Evolutionary conservation across 345 rosid species (phyloP), one percentile per base, ranked within the genome.

Genomic region (Hirschfeldia incana): DNA sequence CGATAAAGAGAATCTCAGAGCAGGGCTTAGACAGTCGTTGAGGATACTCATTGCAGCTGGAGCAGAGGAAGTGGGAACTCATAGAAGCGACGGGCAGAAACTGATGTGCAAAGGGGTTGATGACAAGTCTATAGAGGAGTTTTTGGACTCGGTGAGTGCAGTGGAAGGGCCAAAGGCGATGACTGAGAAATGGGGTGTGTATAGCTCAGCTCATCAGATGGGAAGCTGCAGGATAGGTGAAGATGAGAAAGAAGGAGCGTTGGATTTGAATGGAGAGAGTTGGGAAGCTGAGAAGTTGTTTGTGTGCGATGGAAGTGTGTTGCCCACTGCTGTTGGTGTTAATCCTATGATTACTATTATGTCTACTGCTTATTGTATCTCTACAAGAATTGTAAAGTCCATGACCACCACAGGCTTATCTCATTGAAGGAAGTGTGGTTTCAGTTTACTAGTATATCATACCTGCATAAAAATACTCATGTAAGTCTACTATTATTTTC

Each of bases 261-360:
- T 89, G 26, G 88, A 89, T 81, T 65, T 78, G 51, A 85, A 86
- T 68, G 92, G 90, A 6, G 84, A 88, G 76, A 81, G 87, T 29
- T 90, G 95, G 88, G 92, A 86, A 79, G 92, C 89, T 29, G 84
- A 86, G 75, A 82, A 80, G 27, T 74, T 89, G 74, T 85, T 70
- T 78, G 91, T 85, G 2, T 86, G 91, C 29, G 93, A 90, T 78
- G 91, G 71, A 67, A 91, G 93, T 61, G 84, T 77, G 9, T 59
- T 91, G 61, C 95, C 93, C 2, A 83, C 77, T 80, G 95, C 93
- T 28, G 65, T 85, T 65, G 95, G 95, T 44, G 85, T 91, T 37
- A 90, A 90, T 78, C 91, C 93, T 70, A 89, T 89, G 95, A 87
- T 89, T 59, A 90, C 95, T 27, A 83, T 89, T 65, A 87, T 85